Evolutionary conservation across 441 rosid species (phyloP).

Genomic region (Viola pubescens): DNA sequence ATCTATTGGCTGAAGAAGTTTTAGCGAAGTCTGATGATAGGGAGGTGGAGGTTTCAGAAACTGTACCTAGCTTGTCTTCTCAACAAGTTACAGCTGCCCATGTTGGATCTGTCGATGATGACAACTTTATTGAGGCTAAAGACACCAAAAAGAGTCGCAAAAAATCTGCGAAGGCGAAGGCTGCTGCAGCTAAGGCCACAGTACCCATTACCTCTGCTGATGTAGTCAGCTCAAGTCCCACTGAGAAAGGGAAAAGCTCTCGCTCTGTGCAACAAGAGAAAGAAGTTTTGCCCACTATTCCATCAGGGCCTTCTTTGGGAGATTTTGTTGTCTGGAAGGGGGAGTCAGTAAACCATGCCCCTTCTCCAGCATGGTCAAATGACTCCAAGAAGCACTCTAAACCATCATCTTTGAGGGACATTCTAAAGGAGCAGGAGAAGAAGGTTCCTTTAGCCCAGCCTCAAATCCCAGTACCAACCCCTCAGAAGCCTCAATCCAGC

Average conservation of each 20-base stretch:
- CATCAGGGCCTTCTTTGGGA: slow-evolving; percentile 91
- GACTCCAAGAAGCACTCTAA: slow-evolving; percentile 57
- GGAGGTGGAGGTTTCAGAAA: slow-evolving; percentile 42
- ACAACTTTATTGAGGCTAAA: slow-evolving; percentile 80
- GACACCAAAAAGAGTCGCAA: slow-evolving; percentile 85
- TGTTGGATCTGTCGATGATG: slow-evolving; percentile 46
- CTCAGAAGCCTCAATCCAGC: slow-evolving; percentile 50
- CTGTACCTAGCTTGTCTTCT: slow-evolving; percentile 22
- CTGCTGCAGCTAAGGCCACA: slow-evolving; percentile 46
- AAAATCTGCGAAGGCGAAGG: slow-evolving; percentile 81
- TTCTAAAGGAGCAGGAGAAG: slow-evolving; percentile 86
- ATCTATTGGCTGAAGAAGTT: slow-evolving; percentile 59
- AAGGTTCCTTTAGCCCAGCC: slow-evolving; percentile 40
- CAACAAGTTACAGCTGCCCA: slow-evolving; percentile 23
- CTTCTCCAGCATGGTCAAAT: slow-evolving; percentile 81
- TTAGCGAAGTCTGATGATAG: slow-evolving; percentile 43
- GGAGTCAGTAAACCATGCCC: slow-evolving; percentile 43
- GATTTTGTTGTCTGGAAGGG: slow-evolving; percentile 94
- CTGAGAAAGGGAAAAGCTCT: slow-evolving; percentile 66
- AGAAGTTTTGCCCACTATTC: slow-evolving; percentile 67
- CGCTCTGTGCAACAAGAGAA: slow-evolving; percentile 54
- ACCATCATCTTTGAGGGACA: slow-evolving; percentile 82
- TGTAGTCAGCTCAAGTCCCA: slow-evolving; percentile 47
- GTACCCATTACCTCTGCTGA: slow-evolving; percentile 34
- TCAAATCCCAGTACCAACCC: slow-evolving; percentile 39